Evolutionary conservation across 495 filamentous ascomycete genomes (phyloP), one percentile per base, ranked within the genome.

Genomic region (Thermochaetoides thermophila): DNA sequence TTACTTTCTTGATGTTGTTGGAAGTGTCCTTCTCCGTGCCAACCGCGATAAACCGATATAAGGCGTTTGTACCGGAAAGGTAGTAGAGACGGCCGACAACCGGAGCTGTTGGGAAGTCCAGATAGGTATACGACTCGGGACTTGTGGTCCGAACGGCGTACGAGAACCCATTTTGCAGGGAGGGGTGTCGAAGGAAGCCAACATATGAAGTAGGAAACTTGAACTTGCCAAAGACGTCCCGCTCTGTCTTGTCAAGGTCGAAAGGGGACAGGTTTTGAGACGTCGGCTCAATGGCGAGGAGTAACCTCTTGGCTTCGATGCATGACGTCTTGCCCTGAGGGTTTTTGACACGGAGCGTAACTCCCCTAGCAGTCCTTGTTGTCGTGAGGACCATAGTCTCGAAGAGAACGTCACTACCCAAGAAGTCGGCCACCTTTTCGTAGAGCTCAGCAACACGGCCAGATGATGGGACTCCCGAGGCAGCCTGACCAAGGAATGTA

Each of bases 371-470:
- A 23, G 32, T 40, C 13, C 53, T 51, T 1, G 14, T 31, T 17
- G 42, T 42, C 20, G 43, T 17, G 21, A 49, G 11, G 2, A 61
- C 55, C 3, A 45, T 52, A 41, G 45, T 59, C 12, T 39, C 41
- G 39, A 55, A 55, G 10, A 63, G 38, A 14, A 66, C 53, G 33
- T 60, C 53, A 21, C 38, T 31, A 6, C 46, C 45, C 6, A 63
- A 40, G 26, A 52, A 41, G 7, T 43, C 29, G 10, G 38, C 49
- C 31, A 57, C 51, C 8, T 42, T 42, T 21, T 53, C 44, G 39
- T 61, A 64, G 10, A 64, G 44, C 6, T 44, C 47, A 32, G 48
- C 49, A 41, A 60, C 60, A 31, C 52, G 48, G 18, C 49, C 44
- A 19, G 53, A 44, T 7, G 40, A 28, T 12, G 59, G 55, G 6